Conservation (phyloP, 2,329 filamentous ascomycete genomes). For the Pyricularia sp. region DNA sequence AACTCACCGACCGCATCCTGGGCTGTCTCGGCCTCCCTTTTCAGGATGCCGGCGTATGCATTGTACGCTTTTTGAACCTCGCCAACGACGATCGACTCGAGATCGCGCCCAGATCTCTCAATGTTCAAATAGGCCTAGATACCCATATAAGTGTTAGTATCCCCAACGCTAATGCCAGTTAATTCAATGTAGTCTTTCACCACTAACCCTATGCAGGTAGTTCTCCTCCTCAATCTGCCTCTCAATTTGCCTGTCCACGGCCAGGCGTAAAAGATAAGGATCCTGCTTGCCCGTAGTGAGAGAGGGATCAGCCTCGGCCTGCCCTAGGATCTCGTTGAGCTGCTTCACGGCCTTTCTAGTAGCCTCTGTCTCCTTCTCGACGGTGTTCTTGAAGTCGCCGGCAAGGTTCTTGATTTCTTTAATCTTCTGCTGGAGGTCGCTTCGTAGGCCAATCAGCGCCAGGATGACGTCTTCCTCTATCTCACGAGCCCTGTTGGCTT, state of each 20-base stretch:
- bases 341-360: slow-evolving; percentile 72
- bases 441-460: slow-evolving; percentile 75
- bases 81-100: slow-evolving; percentile 92
- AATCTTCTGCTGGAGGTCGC: slow-evolving; percentile 88
- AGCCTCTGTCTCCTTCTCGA: slow-evolving; percentile 86
- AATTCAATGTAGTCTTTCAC: background rate
- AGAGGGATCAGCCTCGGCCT: slow-evolving; percentile 69
- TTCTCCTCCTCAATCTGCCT: slow-evolving; percentile 95
- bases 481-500: slow-evolving; percentile 81
- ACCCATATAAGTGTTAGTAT: background rate
- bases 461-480: slow-evolving; percentile 88
- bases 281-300: slow-evolving; percentile 78
- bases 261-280: slow-evolving; percentile 77
- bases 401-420: slow-evolving; percentile 95
- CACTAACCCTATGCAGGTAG: slow-evolving; percentile 76
- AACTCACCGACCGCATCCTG: slow-evolving; percentile 73
- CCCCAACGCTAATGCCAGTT: background rate
- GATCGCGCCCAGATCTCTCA: slow-evolving; percentile 85
- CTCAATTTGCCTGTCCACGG: slow-evolving; percentile 84
- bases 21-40: slow-evolving; percentile 78
- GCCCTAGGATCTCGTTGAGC: slow-evolving; percentile 72
- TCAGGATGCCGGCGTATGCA: slow-evolving; percentile 82
- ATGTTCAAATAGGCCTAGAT: slow-evolving; percentile 82
- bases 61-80: slow-evolving; percentile 98
- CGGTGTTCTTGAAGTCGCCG: slow-evolving; percentile 92